These are phyloP conservation scores for Albugo candida DNA, from an alignment of 352 stramenopile genomes.

Conservation along the genomic window DNA sequence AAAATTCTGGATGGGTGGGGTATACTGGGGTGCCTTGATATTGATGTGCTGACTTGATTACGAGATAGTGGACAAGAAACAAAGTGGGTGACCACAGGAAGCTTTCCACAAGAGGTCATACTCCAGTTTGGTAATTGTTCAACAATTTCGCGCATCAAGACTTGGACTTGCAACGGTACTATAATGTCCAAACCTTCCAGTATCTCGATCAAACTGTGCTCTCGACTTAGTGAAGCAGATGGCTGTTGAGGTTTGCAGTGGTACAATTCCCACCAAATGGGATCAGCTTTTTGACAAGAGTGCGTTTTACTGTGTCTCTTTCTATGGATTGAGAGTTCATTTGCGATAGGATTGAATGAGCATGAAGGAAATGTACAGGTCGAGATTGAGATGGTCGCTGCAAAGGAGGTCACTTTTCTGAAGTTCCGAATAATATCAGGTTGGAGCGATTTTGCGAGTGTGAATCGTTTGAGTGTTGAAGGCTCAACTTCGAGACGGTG, in stretches of 20 bases:
- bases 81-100: slow-evolving; percentile 69
- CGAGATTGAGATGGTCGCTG: slow-evolving; percentile 48
- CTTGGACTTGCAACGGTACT: slow-evolving; percentile 35
- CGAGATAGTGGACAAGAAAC: slow-evolving; percentile 34
- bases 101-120: slow-evolving; percentile 63
- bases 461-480: slow-evolving; percentile 68
- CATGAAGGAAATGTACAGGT: slow-evolving; percentile 69
- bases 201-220: too few relatives aligned
- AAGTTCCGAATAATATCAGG: slow-evolving; percentile 70
- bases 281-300: slow-evolving; percentile 56
- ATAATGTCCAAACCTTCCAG: too few relatives aligned
- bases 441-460: slow-evolving; percentile 57
- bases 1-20: slow-evolving; percentile 66
- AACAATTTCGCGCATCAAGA: slow-evolving; percentile 58
- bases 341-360: slow-evolving; percentile 36
- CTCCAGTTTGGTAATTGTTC: slow-evolving; percentile 58
- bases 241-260: slow-evolving; percentile 39
- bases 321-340: not conserved
- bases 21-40: not conserved
- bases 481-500: slow-evolving; percentile 31
- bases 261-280: slow-evolving; percentile 54
- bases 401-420: slow-evolving; percentile 57
- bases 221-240: slow-evolving; percentile 29
- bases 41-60: not conserved
- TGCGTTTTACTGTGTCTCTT: slow-evolving; percentile 12